These are phyloP conservation scores for Eutrema japonicum DNA, from an alignment of 345 rosid species.

Conservation along the genomic window DNA sequence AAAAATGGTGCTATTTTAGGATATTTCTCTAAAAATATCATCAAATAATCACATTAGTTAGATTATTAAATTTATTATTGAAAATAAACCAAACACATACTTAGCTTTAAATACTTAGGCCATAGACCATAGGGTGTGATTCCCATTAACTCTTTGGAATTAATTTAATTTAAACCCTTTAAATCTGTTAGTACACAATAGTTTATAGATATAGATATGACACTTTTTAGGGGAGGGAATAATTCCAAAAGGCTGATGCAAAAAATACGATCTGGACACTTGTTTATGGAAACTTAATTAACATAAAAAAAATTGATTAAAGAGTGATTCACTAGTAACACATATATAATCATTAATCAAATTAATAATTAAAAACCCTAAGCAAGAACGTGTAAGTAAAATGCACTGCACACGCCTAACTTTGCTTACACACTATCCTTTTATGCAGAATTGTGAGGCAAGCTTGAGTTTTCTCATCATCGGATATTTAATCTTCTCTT, in stretches of 20 bases:
- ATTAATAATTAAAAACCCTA: constrained; percentile 5
- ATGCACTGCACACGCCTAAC: constrained; percentile 11
- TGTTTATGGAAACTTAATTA: constrained; percentile 30
- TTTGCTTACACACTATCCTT: constrained; percentile 1
- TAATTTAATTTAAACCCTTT: constrained; percentile 23
- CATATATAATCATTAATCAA: neutral
- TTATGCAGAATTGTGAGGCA: constrained; percentile 1
- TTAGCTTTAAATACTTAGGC: constrained; percentile 30
- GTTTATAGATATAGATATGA: neutral
- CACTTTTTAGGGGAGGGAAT: constrained; percentile 35
- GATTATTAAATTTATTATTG: too few relatives aligned
- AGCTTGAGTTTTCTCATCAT: neutral
- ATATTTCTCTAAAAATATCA: too few relatives aligned
- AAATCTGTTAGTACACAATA: constrained; percentile 27
- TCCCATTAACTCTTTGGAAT: constrained; percentile 32
- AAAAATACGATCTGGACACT: constrained; percentile 38
- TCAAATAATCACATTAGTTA: too few relatives aligned
- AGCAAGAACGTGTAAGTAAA: constrained; percentile 23
- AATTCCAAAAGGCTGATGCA: constrained; percentile 36
- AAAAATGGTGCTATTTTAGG: too few relatives aligned
- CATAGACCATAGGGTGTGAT: constrained; percentile 35
- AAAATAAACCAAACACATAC: neutral
- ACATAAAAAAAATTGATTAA: constrained; percentile 11
- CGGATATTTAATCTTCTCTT: neutral
- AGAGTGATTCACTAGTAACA: constrained; percentile 15